Base-by-base conservation (phyloP, 352 stramenopile species). In the Phytophthora palmivora region DNA sequence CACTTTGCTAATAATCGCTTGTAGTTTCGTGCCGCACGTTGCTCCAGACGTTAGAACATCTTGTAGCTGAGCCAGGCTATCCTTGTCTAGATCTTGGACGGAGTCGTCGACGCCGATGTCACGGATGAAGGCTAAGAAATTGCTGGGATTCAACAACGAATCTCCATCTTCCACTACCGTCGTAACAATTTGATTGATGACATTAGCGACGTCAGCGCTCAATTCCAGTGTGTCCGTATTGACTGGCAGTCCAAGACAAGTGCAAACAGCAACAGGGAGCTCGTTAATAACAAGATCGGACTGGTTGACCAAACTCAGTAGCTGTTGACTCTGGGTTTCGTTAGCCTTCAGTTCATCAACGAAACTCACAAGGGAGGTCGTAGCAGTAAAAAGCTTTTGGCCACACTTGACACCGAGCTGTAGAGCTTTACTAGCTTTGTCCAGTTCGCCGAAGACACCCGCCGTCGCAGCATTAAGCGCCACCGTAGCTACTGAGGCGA, bases 361-460 rank as follows among this genome's bases (percentile, higher is more conserved):
- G n/a, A n/a, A n/a, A n/a, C n/a, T n/a, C n/a, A n/a, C 39, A 11
- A 70, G 48, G 5, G 44, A 87, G 26, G 48, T 87, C 62, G 48
- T 78, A 52, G 19, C 74, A 24, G 46, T 42, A 42, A 61, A 65
- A 6, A 71, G 55, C 21, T 45, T 47, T 19, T 67, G 62, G 2
- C 49, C 49, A 8, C 82, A 91, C 42, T 73, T 72, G 34, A 89
- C 58, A 22, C 78, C 82, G 6, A 71, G 63, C 39, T 79, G 55
- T 15, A 88, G 62, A 12, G 67, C 64, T 37, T 75, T 60, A 63
- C 63, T 74, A 0, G 72, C 79, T 3, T 36, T 47, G 24, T 33
- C 47, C 33, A 88, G 44, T 32, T 84, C 24, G 10, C 78, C 78
- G 26, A 88, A 87, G 8, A 89, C 67, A 4, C 82, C 82, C 3